Conservation (phyloP, 495 filamentous ascomycete genomes). For the Trichoderma orchidacearum region DNA sequence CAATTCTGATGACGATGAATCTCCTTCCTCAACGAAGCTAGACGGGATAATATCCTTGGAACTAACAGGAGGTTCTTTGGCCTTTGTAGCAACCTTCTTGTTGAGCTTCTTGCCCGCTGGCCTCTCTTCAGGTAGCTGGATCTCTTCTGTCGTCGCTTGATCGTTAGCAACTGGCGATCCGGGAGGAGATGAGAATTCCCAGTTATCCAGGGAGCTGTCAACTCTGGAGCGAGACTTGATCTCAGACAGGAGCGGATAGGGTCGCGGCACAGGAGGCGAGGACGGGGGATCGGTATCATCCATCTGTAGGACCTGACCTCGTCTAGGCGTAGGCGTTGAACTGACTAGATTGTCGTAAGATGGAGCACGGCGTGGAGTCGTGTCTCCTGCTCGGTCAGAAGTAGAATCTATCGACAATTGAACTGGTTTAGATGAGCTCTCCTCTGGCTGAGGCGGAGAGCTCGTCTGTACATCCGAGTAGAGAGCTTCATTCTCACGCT, state of each 20-base stretch:
- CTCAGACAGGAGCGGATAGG: conserved; percentile 36
- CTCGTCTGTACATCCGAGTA: conserved; percentile 59
- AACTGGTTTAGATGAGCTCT: neutral
- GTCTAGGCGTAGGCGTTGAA: conserved; percentile 69
- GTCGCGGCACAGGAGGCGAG: conserved; percentile 36
- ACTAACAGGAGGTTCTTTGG: neutral
- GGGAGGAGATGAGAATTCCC: conserved; percentile 32
- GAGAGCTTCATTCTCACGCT: conserved; percentile 52
- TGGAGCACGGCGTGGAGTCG: conserved; percentile 22
- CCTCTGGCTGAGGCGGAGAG: conserved; percentile 13
- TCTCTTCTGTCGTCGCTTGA: conserved; percentile 5
- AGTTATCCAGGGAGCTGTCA: conserved; percentile 23
- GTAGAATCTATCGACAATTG: neutral
- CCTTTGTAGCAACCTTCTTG: neutral
- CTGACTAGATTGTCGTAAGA: conserved; percentile 49
- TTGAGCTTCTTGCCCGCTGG: neutral
- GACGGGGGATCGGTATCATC: conserved; percentile 34
- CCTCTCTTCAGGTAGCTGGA: conserved; percentile 1
- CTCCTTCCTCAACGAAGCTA: neutral
- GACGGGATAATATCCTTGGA: neutral
- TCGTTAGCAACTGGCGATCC: conserved; percentile 23
- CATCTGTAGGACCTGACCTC: conserved; percentile 26
- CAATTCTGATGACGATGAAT: neutral
- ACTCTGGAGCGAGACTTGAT: conserved; percentile 27
- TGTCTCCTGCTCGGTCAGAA: conserved; percentile 7